Conservation (phyloP, 2,329 filamentous ascomycete species). For the Trichoderma citrinoviride region DNA sequence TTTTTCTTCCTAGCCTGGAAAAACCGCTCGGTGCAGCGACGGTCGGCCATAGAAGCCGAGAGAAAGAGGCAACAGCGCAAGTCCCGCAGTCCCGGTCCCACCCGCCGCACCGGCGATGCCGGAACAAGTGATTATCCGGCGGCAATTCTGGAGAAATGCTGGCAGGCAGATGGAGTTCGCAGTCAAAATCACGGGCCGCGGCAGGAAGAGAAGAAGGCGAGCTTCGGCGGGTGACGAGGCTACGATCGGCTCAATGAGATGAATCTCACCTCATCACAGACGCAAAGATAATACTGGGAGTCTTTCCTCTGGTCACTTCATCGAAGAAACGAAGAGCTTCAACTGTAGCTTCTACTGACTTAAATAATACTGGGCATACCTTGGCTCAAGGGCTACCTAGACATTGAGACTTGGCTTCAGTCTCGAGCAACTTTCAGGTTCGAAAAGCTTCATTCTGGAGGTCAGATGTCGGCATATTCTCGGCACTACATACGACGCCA, state of each 20-base stretch:
- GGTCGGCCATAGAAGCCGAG: constrained; percentile 44
- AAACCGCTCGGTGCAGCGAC: constrained; percentile 23
- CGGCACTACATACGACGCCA: neutral
- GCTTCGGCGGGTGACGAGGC: constrained; percentile 1
- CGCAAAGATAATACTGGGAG: too few relatives aligned
- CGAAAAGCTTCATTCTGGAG: too few relatives aligned
- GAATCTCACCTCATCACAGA: too few relatives aligned
- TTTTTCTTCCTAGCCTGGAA: constrained; percentile 25
- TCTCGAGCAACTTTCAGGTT: too few relatives aligned
- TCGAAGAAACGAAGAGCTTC: too few relatives aligned
- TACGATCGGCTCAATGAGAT: constrained; percentile 12
- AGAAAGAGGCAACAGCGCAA: constrained; percentile 39
- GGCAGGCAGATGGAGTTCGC: neutral
- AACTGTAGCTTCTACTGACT: too few relatives aligned
- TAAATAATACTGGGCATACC: too few relatives aligned
- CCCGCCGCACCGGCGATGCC: constrained; percentile 6
- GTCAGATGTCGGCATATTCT: too few relatives aligned
- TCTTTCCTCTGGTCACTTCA: too few relatives aligned
- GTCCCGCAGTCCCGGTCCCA: constrained; percentile 23
- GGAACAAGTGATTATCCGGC: constrained; percentile 11
- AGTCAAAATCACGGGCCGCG: neutral
- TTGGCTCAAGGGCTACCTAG: too few relatives aligned
- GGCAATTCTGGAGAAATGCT: neutral
- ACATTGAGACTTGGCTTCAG: too few relatives aligned
- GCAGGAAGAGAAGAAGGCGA: neutral